phyloP scores from a whole-genome alignment of 768 basidiomycete genomes.

The Austroboletus festivus region DNA sequence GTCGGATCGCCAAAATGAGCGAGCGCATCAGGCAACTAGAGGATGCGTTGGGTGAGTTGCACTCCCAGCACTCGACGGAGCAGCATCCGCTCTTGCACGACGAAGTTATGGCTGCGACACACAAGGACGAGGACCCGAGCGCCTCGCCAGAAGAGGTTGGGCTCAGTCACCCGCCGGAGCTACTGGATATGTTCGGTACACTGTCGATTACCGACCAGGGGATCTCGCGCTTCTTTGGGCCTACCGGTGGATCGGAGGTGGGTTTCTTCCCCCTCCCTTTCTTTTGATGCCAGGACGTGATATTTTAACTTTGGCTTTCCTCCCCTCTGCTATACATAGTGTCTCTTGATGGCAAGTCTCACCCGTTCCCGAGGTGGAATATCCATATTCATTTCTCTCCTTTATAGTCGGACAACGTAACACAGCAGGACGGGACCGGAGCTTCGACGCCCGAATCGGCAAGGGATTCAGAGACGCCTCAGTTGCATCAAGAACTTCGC shows the following conservation, averaged over 20 bases:
- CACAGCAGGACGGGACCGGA: slow-evolving; percentile 10
- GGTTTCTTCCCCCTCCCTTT: slow-evolving; percentile 18
- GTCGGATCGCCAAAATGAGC: slow-evolving; percentile 49
- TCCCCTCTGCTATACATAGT: slow-evolving; percentile 18
- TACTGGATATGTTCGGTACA: slow-evolving; percentile 58
- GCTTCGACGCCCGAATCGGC: slow-evolving; percentile 26
- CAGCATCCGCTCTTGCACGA: slow-evolving; percentile 60
- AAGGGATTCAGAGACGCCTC: slow-evolving; percentile 28
- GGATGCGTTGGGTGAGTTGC: slow-evolving; percentile 53
- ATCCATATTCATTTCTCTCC: slow-evolving; percentile 7
- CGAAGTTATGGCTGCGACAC: slow-evolving; percentile 45
- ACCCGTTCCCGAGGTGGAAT: not conserved
- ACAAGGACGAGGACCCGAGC: slow-evolving; percentile 24
- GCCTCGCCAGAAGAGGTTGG: slow-evolving; percentile 22
- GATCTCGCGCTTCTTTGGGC: slow-evolving; percentile 61
- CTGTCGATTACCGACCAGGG: slow-evolving; percentile 59
- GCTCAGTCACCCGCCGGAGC: slow-evolving; percentile 33
- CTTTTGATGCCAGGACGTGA: slow-evolving; percentile 2
- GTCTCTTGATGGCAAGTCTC: slow-evolving; percentile 32
- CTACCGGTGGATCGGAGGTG: slow-evolving; percentile 67
- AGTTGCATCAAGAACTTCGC: slow-evolving; percentile 31
- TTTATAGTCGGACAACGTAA: slow-evolving; percentile 25
- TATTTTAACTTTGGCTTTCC: slow-evolving; percentile 6
- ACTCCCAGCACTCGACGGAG: slow-evolving; percentile 48
- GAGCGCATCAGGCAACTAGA: slow-evolving; percentile 57